phyloP scores from a whole-genome alignment of 2,329 filamentous ascomycete genomes.

The Helotiales sp. region DNA sequence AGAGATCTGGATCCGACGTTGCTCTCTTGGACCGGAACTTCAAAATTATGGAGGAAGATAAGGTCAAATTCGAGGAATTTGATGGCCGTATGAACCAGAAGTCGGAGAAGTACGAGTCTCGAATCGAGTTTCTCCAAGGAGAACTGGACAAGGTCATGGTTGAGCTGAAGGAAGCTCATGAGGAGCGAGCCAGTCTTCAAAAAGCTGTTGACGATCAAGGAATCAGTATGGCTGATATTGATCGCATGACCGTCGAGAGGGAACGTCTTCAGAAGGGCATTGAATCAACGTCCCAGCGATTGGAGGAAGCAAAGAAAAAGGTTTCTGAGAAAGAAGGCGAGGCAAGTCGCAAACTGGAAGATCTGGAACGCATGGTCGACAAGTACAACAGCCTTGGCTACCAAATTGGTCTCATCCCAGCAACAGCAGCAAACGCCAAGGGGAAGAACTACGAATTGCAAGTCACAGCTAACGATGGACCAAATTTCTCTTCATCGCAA shows the following conservation, averaged over 20 bases:
- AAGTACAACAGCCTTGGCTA: constrained; percentile 94
- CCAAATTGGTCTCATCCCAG: constrained; percentile 87
- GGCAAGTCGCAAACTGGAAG: constrained; percentile 83
- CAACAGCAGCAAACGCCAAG: constrained; percentile 83
- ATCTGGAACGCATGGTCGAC: constrained; percentile 88
- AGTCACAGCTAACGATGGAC: constrained; percentile 77
- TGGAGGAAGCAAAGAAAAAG: constrained; percentile 85
- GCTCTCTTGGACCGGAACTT: constrained; percentile 86
- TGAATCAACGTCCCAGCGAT: constrained; percentile 72
- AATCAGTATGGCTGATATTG: constrained; percentile 97
- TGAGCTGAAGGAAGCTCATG: constrained; percentile 80
- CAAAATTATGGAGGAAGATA: constrained; percentile 93
- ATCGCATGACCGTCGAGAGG: constrained; percentile 95
- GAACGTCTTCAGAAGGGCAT: constrained; percentile 91
- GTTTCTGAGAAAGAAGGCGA: constrained; percentile 88
- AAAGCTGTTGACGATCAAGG: constrained; percentile 89
- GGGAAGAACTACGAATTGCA: constrained; percentile 84
- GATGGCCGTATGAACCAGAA: constrained; percentile 83
- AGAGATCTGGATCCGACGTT: constrained; percentile 84
- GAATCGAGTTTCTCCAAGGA: constrained; percentile 81
- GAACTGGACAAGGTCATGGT: constrained; percentile 79
- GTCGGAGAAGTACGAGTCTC: constrained; percentile 84
- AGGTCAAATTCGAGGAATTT: constrained; percentile 93
- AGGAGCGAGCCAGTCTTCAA: constrained; percentile 80
- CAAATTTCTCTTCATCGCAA: constrained; percentile 74